Evolutionary conservation across 768 basidiomycete species (phyloP).

Genomic region (Boletus huronensis): DNA sequence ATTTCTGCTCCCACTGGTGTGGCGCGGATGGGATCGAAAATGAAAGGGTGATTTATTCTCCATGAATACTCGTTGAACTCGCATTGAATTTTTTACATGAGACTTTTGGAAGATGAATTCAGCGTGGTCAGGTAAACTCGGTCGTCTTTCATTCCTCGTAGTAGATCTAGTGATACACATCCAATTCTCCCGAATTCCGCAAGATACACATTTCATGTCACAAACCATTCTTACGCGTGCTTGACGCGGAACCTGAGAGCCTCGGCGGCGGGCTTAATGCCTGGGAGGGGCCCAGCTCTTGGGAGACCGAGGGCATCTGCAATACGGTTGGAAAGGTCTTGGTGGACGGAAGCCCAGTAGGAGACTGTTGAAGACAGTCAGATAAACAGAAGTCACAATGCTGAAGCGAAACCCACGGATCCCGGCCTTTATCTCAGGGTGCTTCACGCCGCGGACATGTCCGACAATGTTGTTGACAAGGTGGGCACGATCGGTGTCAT

Average conservation of each 20-base stretch:
- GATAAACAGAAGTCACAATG: not conserved
- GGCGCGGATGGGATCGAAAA: not conserved
- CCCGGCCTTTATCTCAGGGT: conserved; percentile 51
- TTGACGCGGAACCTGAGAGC: conserved; percentile 48
- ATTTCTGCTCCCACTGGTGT: not conserved
- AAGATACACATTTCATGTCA: not conserved
- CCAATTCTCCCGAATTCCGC: too few species aligned
- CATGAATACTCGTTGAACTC: not conserved
- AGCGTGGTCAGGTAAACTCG: not conserved
- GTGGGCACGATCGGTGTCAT: conserved; percentile 53
- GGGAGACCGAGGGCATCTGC: conserved; percentile 69
- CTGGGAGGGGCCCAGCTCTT: conserved; percentile 52
- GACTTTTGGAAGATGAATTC: not conserved
- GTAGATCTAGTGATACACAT: conserved; percentile 1
- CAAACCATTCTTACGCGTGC: conserved; percentile 1
- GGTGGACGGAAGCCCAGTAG: conserved; percentile 77
- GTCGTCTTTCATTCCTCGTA: not conserved
- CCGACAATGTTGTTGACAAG: conserved; percentile 66
- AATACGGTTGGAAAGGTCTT: conserved; percentile 69
- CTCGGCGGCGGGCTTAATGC: conserved; percentile 53
- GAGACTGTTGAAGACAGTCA: conserved; percentile 45
- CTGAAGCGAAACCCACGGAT: conserved; percentile 50
- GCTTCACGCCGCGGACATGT: conserved; percentile 63
- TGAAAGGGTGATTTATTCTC: not conserved
- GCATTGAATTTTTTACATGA: not conserved